Conservation (phyloP, 2,329 filamentous ascomycete species). For the Daldinia eschscholtzii region DNA sequence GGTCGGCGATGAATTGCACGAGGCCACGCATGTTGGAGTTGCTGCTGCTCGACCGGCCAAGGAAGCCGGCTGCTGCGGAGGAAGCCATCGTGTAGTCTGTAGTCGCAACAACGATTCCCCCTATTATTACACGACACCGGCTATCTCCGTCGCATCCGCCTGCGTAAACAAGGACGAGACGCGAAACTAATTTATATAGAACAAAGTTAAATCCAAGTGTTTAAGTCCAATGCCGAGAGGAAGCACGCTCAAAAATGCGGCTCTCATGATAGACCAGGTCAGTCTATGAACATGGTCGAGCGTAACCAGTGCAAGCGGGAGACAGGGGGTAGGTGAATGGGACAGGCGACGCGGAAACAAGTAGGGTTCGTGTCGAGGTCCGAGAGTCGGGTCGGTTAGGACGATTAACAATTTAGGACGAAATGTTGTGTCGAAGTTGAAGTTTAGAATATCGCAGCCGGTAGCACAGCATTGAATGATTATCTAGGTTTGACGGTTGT, state of each 20-base stretch:
- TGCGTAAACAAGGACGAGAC: conserved; percentile 27
- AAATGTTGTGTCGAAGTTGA: conserved; percentile 8
- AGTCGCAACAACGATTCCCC: conserved; percentile 39
- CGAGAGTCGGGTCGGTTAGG: conserved; percentile 14
- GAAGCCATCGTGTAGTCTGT: conserved; percentile 63
- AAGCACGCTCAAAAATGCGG: conserved; percentile 51
- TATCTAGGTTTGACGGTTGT: conserved; percentile 12
- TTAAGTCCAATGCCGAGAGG: conserved; percentile 43
- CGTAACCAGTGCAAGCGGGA: conserved; percentile 33
- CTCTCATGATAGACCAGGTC: conserved; percentile 51
- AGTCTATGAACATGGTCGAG: conserved; percentile 52
- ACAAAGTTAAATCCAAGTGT: conserved; percentile 21
- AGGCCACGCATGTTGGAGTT: conserved; percentile 82
- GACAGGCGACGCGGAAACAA: conserved; percentile 22
- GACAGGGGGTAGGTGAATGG: conserved; percentile 26
- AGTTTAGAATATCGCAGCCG: conserved; percentile 29
- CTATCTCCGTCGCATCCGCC: conserved; percentile 45
- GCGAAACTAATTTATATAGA: conserved; percentile 35
- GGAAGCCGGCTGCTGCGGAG: conserved; percentile 67
- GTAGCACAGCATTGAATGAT: conserved; percentile 35
- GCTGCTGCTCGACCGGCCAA: conserved; percentile 74
- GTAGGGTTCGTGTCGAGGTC: conserved; percentile 20
- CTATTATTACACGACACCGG: conserved; percentile 39
- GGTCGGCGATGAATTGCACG: conserved; percentile 97
- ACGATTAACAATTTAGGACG: conserved; percentile 17